phyloP scores from a whole-genome alignment of 2,329 filamentous ascomycete species.

The Aspergillus caelatus region DNA sequence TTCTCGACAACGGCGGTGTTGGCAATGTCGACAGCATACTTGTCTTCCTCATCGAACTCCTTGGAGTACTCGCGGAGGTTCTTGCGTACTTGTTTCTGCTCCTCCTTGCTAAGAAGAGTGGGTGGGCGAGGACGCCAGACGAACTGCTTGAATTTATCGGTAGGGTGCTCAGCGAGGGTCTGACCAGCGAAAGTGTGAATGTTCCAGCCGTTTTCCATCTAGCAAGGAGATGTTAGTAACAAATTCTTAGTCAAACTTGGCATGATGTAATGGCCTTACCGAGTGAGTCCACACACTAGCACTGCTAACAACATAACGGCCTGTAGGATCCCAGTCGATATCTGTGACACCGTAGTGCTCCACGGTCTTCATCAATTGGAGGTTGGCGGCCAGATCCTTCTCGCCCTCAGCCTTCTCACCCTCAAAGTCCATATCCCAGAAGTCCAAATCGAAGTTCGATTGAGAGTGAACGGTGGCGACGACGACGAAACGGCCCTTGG shows the following conservation, averaged over 20 bases:
- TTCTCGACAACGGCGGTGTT: slow-evolving; percentile 92
- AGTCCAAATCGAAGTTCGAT: slow-evolving; percentile 93
- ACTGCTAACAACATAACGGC: slow-evolving; percentile 90
- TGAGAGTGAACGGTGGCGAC: slow-evolving; percentile 90
- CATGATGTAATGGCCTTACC: slow-evolving; percentile 59
- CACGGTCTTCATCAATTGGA: slow-evolving; percentile 89
- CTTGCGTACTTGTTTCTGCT: slow-evolving; percentile 97
- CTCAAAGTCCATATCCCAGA: slow-evolving; percentile 97
- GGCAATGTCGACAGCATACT: slow-evolving; percentile 88
- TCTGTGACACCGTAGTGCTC: slow-evolving; percentile 99
- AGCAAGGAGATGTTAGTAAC: slow-evolving; percentile 21
- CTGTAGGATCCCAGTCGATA: slow-evolving; percentile 96
- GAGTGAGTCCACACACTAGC: slow-evolving; percentile 94
- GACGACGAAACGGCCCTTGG: slow-evolving; percentile 90
- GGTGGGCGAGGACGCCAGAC: slow-evolving; percentile 89
- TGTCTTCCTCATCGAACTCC: slow-evolving; percentile 92
- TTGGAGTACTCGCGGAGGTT: slow-evolving; percentile 96
- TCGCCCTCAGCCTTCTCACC: slow-evolving; percentile 91
- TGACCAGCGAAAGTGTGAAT: slow-evolving; percentile 95
- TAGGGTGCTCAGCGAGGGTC: slow-evolving; percentile 82
- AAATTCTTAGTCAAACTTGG: background rate
- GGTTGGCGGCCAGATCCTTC: slow-evolving; percentile 91
- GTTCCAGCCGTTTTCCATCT: slow-evolving; percentile 99
- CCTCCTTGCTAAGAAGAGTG: slow-evolving; percentile 91
- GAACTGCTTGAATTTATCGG: slow-evolving; percentile 98